Percentiles rank a stretch among this genome's conserved stretches.
Evolutionary conservation across 768 basidiomycete species (phyloP).

Genomic region (Leccinellum rugosiceps): DNA sequence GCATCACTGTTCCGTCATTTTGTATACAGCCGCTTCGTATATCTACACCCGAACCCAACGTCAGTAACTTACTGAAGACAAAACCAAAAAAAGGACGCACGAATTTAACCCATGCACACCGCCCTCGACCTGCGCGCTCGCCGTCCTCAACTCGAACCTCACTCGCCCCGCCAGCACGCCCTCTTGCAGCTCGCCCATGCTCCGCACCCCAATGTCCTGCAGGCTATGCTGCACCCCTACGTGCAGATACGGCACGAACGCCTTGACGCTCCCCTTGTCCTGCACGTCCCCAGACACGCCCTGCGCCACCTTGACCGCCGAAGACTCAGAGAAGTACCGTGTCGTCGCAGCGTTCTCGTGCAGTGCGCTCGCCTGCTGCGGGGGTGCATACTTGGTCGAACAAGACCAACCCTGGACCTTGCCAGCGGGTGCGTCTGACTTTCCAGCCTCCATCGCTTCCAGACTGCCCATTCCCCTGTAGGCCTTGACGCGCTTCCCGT

Average conservation of each 20-base stretch:
- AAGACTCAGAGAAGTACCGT: conserved; percentile 55
- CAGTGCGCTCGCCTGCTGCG: conserved; percentile 43
- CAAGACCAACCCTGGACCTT: conserved; percentile 15
- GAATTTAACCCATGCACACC: conserved; percentile 95
- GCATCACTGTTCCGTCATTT: not conserved
- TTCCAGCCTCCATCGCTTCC: conserved; percentile 88
- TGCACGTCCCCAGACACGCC: conserved; percentile 96
- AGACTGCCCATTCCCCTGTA: conserved; percentile 98
- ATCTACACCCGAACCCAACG: conserved; percentile 32
- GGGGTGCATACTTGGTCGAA: conserved; percentile 44
- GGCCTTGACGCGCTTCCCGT: conserved; percentile 97
- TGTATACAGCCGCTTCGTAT: conserved; percentile 58
- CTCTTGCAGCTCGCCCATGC: conserved; percentile 61
- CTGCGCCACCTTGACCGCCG: conserved; percentile 93
- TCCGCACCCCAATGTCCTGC: conserved; percentile 86
- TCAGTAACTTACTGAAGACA: conserved; percentile 6
- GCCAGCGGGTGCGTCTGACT: conserved; percentile 30
- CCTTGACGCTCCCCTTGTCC: conserved; percentile 93
- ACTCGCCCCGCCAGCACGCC: conserved; percentile 65
- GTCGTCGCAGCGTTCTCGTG: conserved; percentile 94
- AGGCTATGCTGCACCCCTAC: conserved; percentile 88
- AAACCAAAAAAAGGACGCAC: conserved; percentile 50
- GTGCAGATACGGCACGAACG: conserved; percentile 85
- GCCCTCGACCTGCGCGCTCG: conserved; percentile 93
- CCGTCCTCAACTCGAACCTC: conserved; percentile 89